phyloP scores from a whole-genome alignment of 768 basidiomycete genomes.

The Russula emetica region DNA sequence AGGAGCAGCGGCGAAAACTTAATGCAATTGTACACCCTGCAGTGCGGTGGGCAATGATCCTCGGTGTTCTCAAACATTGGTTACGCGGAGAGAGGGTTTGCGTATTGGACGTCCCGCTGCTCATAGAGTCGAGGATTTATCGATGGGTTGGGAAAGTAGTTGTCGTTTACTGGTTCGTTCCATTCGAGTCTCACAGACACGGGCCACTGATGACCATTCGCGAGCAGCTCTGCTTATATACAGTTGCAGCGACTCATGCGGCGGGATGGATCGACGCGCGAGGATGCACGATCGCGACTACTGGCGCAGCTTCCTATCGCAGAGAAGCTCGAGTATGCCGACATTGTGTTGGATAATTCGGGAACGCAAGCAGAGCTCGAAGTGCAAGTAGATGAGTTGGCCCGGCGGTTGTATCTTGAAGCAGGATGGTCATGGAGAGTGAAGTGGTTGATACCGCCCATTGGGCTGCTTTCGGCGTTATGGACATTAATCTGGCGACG shows the following conservation, averaged over 20 bases:
- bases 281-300: constrained; percentile 71
- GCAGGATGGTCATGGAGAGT: constrained; percentile 57
- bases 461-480: constrained; percentile 46
- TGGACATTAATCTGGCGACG: constrained; percentile 39
- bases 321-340: constrained; percentile 79
- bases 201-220: background rate
- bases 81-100: constrained; percentile 70
- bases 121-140: constrained; percentile 87
- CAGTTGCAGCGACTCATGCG: constrained; percentile 80
- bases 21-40: constrained; percentile 90
- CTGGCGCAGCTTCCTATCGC: constrained; percentile 75
- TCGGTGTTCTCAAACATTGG: constrained; percentile 67
- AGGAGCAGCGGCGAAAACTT: constrained; percentile 60
- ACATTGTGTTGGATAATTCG: constrained; percentile 85
- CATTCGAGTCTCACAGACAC: background rate
- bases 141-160: constrained; percentile 77
- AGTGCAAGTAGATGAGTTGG: constrained; percentile 45
- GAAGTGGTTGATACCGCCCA: constrained; percentile 59
- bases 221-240: constrained; percentile 67
- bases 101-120: constrained; percentile 84
- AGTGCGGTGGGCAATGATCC: constrained; percentile 73
- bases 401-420: constrained; percentile 40
- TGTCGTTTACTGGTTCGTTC: constrained; percentile 84
- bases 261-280: constrained; percentile 61
- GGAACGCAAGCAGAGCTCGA: constrained; percentile 67